Base-by-base conservation (phyloP, 352 stramenopile species). In the Phytophthora cactorum region DNA sequence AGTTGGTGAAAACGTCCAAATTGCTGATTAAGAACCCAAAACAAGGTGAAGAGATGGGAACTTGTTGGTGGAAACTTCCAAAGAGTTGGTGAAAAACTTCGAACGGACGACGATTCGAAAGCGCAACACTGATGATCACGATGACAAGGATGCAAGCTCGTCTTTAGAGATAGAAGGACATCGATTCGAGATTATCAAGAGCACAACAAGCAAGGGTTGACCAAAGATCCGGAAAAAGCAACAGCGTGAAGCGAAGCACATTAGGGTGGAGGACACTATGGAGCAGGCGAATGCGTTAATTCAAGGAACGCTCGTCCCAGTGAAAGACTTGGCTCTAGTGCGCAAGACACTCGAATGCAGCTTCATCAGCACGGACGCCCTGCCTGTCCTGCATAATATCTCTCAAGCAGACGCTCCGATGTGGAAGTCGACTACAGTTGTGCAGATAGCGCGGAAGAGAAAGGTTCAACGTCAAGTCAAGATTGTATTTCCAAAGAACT, bases 281-380 rank as follows among this genome's bases (percentile, higher is more conserved):
- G 15, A 29, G 14, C 9, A 47, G 22, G 32, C n/a, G 10, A 57
- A 53, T 1, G 45, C 27, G 2, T 15, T 58, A 3, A 25, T 51
- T 7, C 46, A 64, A 57, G 57, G 46, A 44, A 57, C 46, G 10
- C 36, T 65, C 0, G 36, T 59, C 4, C 47, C 58, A 0, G 27
- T 58, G 2, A 65, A 65, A 7, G 58, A 65, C 6, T 17, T 65
- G 6, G 11, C 36, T 2, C 47, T 58, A 4, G 47, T 65, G 1
- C 34, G 58, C 17, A 58, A 52, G 14, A 65, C 47, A 25, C n/a
- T 65, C 1, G 10, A 4, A 1, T 28, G 4, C 22, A 58, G 36
- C 10, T 58, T 58, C 7, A 65, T 58, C 22, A 47, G 58, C 8
- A 12, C 4, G 1, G 38, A 58, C 27, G 58, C 49, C 0, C 7